Percentiles rank a stretch among this genome's conserved stretches.
phyloP scores from a whole-genome alignment of 2,329 filamentous ascomycete genomes.

The Dactylonectria macrodidyma region DNA sequence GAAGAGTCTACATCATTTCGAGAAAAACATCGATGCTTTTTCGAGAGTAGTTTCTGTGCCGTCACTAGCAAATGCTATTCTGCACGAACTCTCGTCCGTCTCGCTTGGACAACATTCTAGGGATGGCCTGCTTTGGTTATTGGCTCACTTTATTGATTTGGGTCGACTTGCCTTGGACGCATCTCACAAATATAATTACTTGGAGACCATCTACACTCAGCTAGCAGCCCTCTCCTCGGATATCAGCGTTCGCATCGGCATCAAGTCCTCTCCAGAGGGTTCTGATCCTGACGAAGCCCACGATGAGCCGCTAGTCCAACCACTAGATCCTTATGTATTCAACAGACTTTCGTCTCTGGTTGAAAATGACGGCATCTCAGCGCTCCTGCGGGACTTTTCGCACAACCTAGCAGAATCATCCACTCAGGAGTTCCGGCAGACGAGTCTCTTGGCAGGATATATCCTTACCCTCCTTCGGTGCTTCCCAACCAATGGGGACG shows the following conservation, averaged over 20 bases:
- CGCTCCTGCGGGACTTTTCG: constrained; percentile 54
- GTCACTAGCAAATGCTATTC: constrained; percentile 60
- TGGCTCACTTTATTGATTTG: constrained; percentile 77
- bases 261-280: constrained; percentile 30
- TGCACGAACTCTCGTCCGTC: constrained; percentile 51
- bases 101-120: constrained; percentile 48
- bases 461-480: constrained; percentile 87
- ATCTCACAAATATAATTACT: constrained; percentile 57
- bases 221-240: constrained; percentile 66
- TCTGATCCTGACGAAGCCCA: constrained; percentile 32
- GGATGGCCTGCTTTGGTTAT: constrained; percentile 71
- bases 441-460: constrained; percentile 86
- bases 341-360: constrained; percentile 79
- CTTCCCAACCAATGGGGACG: constrained; percentile 85
- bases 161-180: constrained; percentile 57
- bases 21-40: constrained; percentile 56
- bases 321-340: constrained; percentile 71
- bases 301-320: constrained; percentile 38
- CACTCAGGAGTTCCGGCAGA: constrained; percentile 50
- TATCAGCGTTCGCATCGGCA: constrained; percentile 62
- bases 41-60: constrained; percentile 56
- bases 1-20: constrained; percentile 57
- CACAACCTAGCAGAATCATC: constrained; percentile 50
- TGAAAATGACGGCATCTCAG: constrained; percentile 80
- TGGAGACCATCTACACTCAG: constrained; percentile 69